A percentile compares a stretch with the other conserved stretches of the same genome.
These are phyloP conservation scores for Holtermanniella nyarrowii DNA, from an alignment of 768 basidiomycete species.

Conservation along the genomic window DNA sequence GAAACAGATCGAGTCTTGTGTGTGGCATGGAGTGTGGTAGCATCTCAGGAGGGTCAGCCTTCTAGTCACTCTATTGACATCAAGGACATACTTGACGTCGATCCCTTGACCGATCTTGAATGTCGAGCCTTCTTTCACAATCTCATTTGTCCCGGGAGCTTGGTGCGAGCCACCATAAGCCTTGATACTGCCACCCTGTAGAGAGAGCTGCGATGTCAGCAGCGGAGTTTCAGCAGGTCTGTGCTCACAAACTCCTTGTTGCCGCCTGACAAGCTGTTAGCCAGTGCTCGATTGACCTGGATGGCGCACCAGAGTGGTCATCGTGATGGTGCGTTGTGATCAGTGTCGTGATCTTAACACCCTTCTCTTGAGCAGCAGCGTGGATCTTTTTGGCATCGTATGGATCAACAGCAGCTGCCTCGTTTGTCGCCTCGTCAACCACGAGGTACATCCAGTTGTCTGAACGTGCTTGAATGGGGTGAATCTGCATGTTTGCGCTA, in stretches of 20 bases:
- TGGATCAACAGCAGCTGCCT: constrained; percentile 37
- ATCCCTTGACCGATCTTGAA: constrained; percentile 53
- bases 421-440: constrained; percentile 31
- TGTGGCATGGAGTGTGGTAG: constrained; percentile 84
- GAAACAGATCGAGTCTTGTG: constrained; percentile 92
- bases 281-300: neutral
- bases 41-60: constrained; percentile 44
- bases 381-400: constrained; percentile 37
- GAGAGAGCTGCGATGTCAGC: constrained; percentile 14
- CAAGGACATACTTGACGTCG: constrained; percentile 45
- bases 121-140: constrained; percentile 71
- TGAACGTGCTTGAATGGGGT: constrained; percentile 31
- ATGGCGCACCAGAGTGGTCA: constrained; percentile 62
- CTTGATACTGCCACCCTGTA: constrained; percentile 45
- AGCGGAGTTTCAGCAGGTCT: neutral
- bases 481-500: constrained; percentile 14
- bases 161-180: constrained; percentile 74
- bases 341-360: constrained; percentile 51
- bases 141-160: constrained; percentile 55
- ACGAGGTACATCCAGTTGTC: constrained; percentile 42
- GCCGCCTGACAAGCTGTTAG: constrained; percentile 7
- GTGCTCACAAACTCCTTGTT: constrained; percentile 14
- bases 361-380: constrained; percentile 48
- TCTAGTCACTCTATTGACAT: constrained; percentile 25
- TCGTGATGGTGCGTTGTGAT: constrained; percentile 87